Evolutionary conservation across 2,329 filamentous ascomycete genomes (phyloP).

Genomic region (Botrytis galanthina): DNA sequence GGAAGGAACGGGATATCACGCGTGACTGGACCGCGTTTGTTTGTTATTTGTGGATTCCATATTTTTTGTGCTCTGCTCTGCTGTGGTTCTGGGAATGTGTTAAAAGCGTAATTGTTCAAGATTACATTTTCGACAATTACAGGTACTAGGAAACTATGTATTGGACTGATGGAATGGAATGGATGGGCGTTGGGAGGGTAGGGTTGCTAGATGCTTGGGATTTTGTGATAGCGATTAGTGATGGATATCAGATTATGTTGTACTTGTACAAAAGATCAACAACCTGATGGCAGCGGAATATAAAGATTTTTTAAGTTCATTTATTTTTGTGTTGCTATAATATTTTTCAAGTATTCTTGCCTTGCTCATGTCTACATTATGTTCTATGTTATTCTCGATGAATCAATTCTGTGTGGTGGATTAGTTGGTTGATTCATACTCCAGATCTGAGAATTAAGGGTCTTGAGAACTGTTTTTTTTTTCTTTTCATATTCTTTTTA

Average conservation of each 20-base stretch:
- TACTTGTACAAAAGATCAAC: constrained; percentile 9
- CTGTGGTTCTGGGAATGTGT: constrained; percentile 24
- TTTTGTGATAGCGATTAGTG: neutral
- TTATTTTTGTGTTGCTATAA: neutral
- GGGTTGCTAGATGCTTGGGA: neutral
- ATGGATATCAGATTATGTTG: constrained; percentile 12
- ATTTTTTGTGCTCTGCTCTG: constrained; percentile 28
- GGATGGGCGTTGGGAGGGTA: neutral
- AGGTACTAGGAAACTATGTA: constrained; percentile 2
- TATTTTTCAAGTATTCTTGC: neutral
- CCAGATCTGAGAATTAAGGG: no score
- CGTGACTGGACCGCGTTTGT: constrained; percentile 7
- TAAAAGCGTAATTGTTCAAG: constrained; percentile 15
- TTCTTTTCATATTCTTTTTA: no score
- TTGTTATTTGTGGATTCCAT: constrained; percentile 27
- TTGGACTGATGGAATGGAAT: constrained; percentile 3
- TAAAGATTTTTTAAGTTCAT: neutral
- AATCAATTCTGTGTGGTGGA: no score
- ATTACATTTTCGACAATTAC: constrained; percentile 21
- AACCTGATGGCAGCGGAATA: neutral
- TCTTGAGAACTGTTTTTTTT: no score
- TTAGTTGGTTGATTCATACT: neutral
- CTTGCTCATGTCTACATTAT: no score
- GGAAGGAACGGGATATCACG: neutral
- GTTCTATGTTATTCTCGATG: no score